Base-by-base conservation (phyloP, 768 basidiomycete species). In the Lyophyllum decastes region DNA sequence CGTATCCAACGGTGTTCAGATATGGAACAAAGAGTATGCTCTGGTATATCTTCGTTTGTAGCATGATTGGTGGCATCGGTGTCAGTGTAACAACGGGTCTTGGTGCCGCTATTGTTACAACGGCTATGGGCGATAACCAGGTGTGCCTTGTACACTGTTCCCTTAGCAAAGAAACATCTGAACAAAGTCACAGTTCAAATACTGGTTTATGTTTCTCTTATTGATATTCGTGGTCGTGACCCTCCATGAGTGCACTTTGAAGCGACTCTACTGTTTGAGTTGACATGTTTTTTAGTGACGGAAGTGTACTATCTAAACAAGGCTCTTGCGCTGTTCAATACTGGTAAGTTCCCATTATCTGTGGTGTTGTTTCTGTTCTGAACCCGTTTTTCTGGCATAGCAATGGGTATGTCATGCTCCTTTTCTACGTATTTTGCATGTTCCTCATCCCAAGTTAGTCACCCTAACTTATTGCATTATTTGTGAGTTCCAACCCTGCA, bases 231-330 rank as follows among this genome's bases (percentile, higher is more conserved):
- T 97, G 30, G 78, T 85, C 38, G 74, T 92, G 17, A 98, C 96
- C 0, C 79, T 98, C 17, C 68, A 93, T 86, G 66, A 66, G 90
- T 75, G 4, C 21, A n/a, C n/a, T 48, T 35, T 26, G 56, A 26
- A 22, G 26, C 17, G 19, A 47, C 30, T 26, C 16, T 2, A 45
- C 54, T 69, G 49, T 68, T 46, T 65, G 54, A 34, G 19, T 55
- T 49, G 19, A 48, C 25, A 26, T 21, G 49, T 17, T 47, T n/a
- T 41, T 14, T 45, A 91, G 89, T 94, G 55, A 87, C 88, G 57
- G 96, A 98, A 71, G 92, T 98, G 66, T 95, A 92, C 73, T 98
- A 94, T 75, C 82, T 98, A 58, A 98, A 97, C 73, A 88, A 95
- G 58, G 97, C 97, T 17, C 86, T 99, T 58, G 97, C 95, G 56